These are phyloP conservation scores for Amaranthus tricolor DNA, from an alignment of 179 eudicot species.

Conservation along the genomic window DNA sequence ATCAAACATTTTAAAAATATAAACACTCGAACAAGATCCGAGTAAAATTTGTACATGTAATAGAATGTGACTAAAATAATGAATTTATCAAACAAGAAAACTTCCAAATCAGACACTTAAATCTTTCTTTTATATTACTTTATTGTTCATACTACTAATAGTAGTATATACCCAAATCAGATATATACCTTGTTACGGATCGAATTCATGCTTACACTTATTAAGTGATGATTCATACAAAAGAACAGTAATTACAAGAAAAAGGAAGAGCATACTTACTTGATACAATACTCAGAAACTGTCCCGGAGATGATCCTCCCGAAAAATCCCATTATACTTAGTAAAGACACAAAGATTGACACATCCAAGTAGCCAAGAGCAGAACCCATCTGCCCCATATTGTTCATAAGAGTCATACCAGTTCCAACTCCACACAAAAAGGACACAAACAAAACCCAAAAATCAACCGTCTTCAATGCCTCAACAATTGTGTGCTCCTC, in stretches of 20 bases:
- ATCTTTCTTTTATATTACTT: no score
- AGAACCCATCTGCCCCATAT: conserved; percentile 91
- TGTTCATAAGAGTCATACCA: conserved; percentile 87
- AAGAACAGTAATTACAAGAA: conserved; percentile 2
- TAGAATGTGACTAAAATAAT: no score
- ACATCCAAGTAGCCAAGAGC: conserved; percentile 82
- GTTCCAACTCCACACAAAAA: conserved; percentile 94
- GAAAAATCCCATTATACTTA: conserved; percentile 87
- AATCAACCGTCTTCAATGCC: conserved; percentile 66
- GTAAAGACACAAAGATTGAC: conserved; percentile 78
- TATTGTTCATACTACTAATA: no score
- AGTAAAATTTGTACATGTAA: no score
- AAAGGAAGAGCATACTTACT: conserved; percentile 45
- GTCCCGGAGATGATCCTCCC: conserved; percentile 83
- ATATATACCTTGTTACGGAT: not conserved
- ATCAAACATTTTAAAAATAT: no score
- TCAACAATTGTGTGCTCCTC: conserved; percentile 87
- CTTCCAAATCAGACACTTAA: no score
- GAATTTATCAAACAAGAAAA: no score
- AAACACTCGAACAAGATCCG: no score
- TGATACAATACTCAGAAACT: conserved; percentile 76
- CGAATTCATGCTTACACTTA: conserved; percentile 3
- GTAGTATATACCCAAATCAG: no score
- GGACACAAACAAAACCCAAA: conserved; percentile 85
- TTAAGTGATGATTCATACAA: not conserved